These are phyloP conservation scores for Rutstroemia sp. DNA, from an alignment of 2,329 filamentous ascomycete species.

Conservation along the genomic window DNA sequence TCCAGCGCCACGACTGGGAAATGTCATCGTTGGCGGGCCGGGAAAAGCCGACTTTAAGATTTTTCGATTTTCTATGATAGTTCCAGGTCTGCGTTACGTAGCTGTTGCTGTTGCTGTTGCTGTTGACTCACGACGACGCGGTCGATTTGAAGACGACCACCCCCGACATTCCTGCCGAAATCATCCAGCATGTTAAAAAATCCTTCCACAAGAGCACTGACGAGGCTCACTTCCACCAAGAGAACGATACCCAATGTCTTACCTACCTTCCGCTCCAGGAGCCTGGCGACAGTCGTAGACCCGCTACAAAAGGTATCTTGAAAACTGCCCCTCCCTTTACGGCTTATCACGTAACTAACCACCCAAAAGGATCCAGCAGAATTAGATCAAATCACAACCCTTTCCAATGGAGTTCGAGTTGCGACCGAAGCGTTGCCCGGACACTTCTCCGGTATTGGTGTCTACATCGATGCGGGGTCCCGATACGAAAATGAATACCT, in stretches of 20 bases:
- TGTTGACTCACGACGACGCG: background rate
- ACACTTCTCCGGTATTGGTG: conserved; percentile 88
- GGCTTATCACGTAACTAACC: conserved; percentile 13
- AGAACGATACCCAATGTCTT: conserved; percentile 14
- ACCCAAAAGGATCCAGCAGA: conserved; percentile 66
- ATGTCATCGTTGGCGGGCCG: background rate
- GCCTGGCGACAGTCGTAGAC: conserved; percentile 27
- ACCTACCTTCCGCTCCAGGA: conserved; percentile 24
- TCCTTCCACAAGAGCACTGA: conserved; percentile 21
- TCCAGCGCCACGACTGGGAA: too few species aligned
- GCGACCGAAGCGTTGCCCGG: conserved; percentile 92
- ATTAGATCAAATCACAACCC: conserved; percentile 77
- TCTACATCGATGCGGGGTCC: conserved; percentile 93
- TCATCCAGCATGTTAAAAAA: conserved; percentile 25
- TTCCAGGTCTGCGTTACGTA: too few species aligned
- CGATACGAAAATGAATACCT: conserved; percentile 83
- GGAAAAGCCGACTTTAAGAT: background rate
- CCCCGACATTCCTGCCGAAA: background rate
- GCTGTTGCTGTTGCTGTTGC: too few species aligned
- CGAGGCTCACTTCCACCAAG: conserved; percentile 15
- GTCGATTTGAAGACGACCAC: background rate
- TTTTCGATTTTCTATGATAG: background rate
- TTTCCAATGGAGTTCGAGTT: conserved; percentile 88
- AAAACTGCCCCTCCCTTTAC: background rate
- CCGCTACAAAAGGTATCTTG: conserved; percentile 28